Evolutionary conservation across 1,284 basidiomycete species (phyloP), one percentile per base, ranked within the genome.

Genomic region (Wallemia ichthyophaga): DNA sequence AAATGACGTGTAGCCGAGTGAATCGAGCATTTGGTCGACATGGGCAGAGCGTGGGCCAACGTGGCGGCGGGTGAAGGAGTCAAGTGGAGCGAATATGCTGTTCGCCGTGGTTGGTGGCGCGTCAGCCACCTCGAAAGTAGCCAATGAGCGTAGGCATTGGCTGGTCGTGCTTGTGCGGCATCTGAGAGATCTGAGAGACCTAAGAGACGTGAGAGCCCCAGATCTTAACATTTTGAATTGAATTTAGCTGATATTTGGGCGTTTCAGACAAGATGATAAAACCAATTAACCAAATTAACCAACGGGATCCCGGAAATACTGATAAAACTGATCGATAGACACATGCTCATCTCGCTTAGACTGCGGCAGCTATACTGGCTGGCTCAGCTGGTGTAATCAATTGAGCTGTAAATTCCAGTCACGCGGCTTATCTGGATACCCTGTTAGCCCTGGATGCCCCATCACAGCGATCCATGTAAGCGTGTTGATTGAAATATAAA

Each of bases 11-110:
- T 84, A 92, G 25, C 87, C 88, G 31, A 95, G 71, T 59, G 75
- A 72, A 13, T 74, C 70, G 64, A 94, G 81, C 89, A 94, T 94
- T 33, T 74, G 72, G 2, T 77, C 71, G 53, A 80, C 76, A 69
- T 91, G 85, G 31, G 72, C 69, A 61, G 79, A 77, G 66, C 88
- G 80, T 25, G 88, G 89, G 3, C 89, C 89, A 64, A 94, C 79
- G 69, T 95, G 89, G 55, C 89, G 78, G 64, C 85, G 80, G 32
- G 79, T 70, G 71, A 94, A 94, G 26, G 80, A 83, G 72, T 95
- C 89, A 62, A 92, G 74, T 1, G 86, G 79, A 13, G 80, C 75
- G 69, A 89, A 85, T 61, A 74, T 64, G n/a, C 68, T 70, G 19
- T 48, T 48, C 5, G 37, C 13, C 5, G 37, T 17, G 9, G 37